Conservation (phyloP, 305 asterid genomes). For the Ilex paraguariensis region DNA sequence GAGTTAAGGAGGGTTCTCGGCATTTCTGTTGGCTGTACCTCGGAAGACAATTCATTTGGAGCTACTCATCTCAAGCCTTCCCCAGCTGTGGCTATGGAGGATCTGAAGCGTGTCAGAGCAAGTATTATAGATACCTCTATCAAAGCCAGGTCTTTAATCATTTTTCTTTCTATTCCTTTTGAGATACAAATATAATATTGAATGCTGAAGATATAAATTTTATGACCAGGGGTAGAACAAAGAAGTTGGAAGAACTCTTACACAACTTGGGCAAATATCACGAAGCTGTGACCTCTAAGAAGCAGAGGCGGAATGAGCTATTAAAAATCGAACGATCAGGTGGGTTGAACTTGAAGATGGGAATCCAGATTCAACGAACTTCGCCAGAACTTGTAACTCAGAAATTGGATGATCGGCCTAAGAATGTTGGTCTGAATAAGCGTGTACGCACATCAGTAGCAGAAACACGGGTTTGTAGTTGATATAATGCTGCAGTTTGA, state of each 20-base stretch:
- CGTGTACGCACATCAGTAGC: constrained; percentile 86
- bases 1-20: constrained; percentile 76
- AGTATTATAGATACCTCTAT: constrained; percentile 52
- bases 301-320: constrained; percentile 73
- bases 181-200: neutral
- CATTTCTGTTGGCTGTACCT: constrained; percentile 47
- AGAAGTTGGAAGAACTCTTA: constrained; percentile 66
- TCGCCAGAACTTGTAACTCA: constrained; percentile 54
- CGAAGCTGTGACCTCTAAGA: constrained; percentile 61
- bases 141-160: constrained; percentile 61
- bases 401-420: constrained; percentile 78
- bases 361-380: constrained; percentile 67
- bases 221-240: constrained; percentile 73
- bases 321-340: constrained; percentile 65
- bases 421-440: constrained; percentile 69
- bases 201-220: constrained; percentile 2
- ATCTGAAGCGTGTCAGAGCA: constrained; percentile 56
- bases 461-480: constrained; percentile 81
- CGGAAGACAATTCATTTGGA: constrained; percentile 64
- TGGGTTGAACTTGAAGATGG: constrained; percentile 64
- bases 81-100: constrained; percentile 63
- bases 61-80: constrained; percentile 60
- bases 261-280: constrained; percentile 53
- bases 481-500: constrained; percentile 12
- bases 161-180: neutral